A percentile compares a stretch with the other conserved stretches of the same genome.
These are phyloP conservation scores for Aspergillus diversus DNA, from an alignment of 495 filamentous ascomycete species.

Conservation along the genomic window DNA sequence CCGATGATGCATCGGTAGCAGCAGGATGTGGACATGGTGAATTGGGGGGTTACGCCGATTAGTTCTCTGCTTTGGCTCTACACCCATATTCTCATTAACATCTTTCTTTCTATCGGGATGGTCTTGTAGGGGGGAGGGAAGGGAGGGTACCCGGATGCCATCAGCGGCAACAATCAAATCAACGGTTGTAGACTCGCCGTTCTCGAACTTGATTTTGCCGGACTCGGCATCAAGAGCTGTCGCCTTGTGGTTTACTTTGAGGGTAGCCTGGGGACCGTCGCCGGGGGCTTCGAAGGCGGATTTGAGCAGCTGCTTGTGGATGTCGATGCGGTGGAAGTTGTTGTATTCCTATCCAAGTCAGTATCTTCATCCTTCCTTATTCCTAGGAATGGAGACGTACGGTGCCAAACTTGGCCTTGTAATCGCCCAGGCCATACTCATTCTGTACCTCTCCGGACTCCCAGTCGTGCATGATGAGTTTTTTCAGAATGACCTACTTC, in stretches of 20 bases:
- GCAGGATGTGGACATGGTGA: conserved; percentile 34
- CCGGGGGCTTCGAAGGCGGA: conserved; percentile 30
- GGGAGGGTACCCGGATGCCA: conserved; percentile 31
- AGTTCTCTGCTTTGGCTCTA: neutral
- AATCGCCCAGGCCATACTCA: conserved; percentile 33
- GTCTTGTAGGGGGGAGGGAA: neutral
- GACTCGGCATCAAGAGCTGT: conserved; percentile 24
- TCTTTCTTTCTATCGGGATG: neutral
- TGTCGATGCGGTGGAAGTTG: conserved; percentile 39
- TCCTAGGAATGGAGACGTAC: conserved; percentile 15
- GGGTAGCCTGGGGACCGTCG: conserved; percentile 22
- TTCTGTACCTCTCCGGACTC: conserved; percentile 29
- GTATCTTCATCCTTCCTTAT: too few relatives aligned
- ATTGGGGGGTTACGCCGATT: conserved; percentile 33
- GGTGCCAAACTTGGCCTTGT: conserved; percentile 34
- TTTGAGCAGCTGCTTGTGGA: conserved; percentile 33
- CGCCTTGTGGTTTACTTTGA: conserved; percentile 35
- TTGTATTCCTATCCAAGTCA: conserved; percentile 29
- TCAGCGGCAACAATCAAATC: conserved; percentile 36
- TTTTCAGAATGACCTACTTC: conserved; percentile 31
- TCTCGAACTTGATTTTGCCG: conserved; percentile 29
- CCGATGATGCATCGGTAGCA: conserved; percentile 37
- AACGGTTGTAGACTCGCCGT: conserved; percentile 22
- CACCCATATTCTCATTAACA: too few relatives aligned
- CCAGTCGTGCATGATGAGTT: conserved; percentile 39